A percentile compares a stretch with the other conserved stretches of the same genome.
These are phyloP conservation scores for Elaeis oleifera DNA, from an alignment of 202 grass and related monocot genomes.

Conservation along the genomic window DNA sequence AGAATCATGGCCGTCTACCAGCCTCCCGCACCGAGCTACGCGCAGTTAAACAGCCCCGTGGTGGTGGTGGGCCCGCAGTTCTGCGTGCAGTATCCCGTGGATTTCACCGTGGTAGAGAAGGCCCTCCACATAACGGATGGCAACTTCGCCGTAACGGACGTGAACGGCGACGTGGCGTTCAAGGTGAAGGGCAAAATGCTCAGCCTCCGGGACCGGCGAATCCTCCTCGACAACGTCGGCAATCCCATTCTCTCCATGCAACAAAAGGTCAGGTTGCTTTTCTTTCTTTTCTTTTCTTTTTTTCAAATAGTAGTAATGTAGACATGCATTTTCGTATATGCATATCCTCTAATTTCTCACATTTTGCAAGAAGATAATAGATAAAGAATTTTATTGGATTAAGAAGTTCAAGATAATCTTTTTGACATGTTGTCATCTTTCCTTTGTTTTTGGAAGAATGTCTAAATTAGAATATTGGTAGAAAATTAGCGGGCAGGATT, in stretches of 20 bases:
- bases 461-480: no score
- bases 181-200: constrained; percentile 29
- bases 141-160: constrained; percentile 40
- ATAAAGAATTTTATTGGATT: no score
- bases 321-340: neutral
- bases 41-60: neutral
- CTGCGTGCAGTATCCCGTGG: constrained; percentile 38
- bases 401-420: no score
- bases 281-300: neutral
- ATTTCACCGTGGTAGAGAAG: constrained; percentile 41
- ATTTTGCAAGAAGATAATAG: no score
- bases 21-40: no score
- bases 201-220: constrained; percentile 30
- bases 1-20: no score
- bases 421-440: no score
- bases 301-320: neutral
- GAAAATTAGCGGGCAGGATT: no score
- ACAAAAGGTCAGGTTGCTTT: constrained; percentile 27
- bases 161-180: constrained; percentile 33
- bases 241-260: constrained; percentile 36
- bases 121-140: constrained; percentile 27
- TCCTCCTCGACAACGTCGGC: constrained; percentile 34
- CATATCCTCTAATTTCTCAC: no score
- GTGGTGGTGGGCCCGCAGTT: constrained; percentile 40
- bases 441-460: no score